Evolutionary conservation across 306 rosid genomes (phyloP), one percentile per base, ranked within the genome.

Genomic region (Medicago truncatula): DNA sequence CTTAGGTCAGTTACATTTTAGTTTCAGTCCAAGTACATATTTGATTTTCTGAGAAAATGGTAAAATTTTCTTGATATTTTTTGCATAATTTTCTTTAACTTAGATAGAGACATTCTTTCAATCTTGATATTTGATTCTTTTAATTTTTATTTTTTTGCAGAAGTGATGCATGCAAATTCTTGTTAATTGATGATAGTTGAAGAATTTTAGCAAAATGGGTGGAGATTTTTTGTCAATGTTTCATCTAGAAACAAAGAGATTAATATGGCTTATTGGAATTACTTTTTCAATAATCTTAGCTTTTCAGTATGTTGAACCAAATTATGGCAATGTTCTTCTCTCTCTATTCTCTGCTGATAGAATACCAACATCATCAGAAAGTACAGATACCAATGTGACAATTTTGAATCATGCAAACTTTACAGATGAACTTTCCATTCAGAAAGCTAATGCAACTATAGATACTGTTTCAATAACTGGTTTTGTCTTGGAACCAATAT

Each of bases 281-380:
- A 78, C 88, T 18, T 84, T 89, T 77, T 86, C 87, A 28, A 73
- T 71, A 67, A 80, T 93, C 64, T 65, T 91, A 47, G 85, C 75
- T 5, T 78, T 89, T 61, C 90, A 86, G 75, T 85, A 72, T 76
- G 76, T 87, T 54, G 93, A 86, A 77, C 76, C 88, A 76, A 88
- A 93, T 14, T 84, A 84, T 40, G 83, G 88, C 59, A 83, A 60
- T 66, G 40, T 81, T 75, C 50, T 86, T 20, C 6, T 78, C 15
- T 83, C 95, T 71, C 71, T 84, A 53, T 77, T 83, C 70, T 82
- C 86, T 50, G 39, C 85, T 10, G 49, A 28, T 21, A 90, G 79
- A 71, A 69, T 68, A 70, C 78, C 83, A 1, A 9, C 63, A 70
- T 76, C 81, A 34, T 34, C 38, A 34, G 38, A 34, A 34, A 34